Percentiles rank a stretch among this genome's conserved stretches.
Evolutionary conservation across 2,329 filamentous ascomycete species (phyloP).

Genomic region (Pseudocercospora ulei): DNA sequence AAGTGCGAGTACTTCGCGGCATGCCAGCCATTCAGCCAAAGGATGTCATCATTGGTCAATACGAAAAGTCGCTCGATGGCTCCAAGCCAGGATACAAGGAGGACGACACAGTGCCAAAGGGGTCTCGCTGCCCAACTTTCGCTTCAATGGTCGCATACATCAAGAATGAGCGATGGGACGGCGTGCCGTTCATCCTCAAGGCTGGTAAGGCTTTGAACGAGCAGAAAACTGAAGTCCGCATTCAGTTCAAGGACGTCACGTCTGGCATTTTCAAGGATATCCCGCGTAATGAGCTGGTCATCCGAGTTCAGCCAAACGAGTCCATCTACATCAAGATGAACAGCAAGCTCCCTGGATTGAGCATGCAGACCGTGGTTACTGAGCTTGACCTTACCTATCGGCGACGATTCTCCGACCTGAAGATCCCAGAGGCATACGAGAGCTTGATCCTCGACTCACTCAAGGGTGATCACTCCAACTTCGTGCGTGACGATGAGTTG

Average conservation of each 20-base stretch:
- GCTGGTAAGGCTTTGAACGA: slow-evolving; percentile 96
- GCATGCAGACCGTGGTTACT: slow-evolving; percentile 98
- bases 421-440: slow-evolving; percentile 98
- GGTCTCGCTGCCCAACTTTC: slow-evolving; percentile 95
- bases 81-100: slow-evolving; percentile 97
- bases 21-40: slow-evolving; percentile 96
- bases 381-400: slow-evolving; percentile 97
- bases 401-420: slow-evolving; percentile 94
- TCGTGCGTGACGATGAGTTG: slow-evolving; percentile 91
- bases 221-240: slow-evolving; percentile 98
- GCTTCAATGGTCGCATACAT: slow-evolving; percentile 95
- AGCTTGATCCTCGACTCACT: slow-evolving; percentile 92
- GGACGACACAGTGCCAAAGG: slow-evolving; percentile 94
- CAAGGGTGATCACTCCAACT: slow-evolving; percentile 99
- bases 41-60: slow-evolving; percentile 99
- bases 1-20: slow-evolving; percentile 86
- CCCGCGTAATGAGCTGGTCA: slow-evolving; percentile 95
- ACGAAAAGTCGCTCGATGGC: slow-evolving; percentile 89
- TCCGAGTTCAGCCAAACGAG: slow-evolving; percentile 98
- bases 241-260: slow-evolving; percentile 99
- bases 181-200: slow-evolving; percentile 98
- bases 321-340: slow-evolving; percentile 99
- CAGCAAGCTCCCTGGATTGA: slow-evolving; percentile 94
- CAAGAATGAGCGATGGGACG: slow-evolving; percentile 99
- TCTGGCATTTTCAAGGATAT: slow-evolving; percentile 99